phyloP scores from a whole-genome alignment of 495 filamentous ascomycete genomes.

The Trichocladium antarcticum region DNA sequence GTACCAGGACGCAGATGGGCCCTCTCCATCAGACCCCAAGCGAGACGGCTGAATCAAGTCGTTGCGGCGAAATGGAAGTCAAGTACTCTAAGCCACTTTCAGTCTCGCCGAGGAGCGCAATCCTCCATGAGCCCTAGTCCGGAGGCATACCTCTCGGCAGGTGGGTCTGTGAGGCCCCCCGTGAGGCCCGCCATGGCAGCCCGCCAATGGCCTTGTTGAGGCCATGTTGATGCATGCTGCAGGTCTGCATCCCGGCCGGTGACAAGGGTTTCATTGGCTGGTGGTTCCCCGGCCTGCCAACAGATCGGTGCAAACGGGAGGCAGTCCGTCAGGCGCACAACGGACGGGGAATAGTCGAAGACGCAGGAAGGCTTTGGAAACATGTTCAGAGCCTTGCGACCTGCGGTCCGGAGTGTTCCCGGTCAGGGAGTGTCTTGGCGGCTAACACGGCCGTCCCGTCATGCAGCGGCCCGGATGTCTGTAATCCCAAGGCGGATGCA shows the following conservation, averaged over 20 bases:
- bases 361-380: no score
- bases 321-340: no score
- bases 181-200: not conserved
- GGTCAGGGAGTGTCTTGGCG: not conserved
- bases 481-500: no score
- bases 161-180: not conserved
- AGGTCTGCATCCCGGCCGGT: not conserved
- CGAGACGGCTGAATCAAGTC: not conserved
- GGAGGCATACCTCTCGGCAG: not conserved
- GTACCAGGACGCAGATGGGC: not conserved
- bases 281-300: no score
- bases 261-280: constrained; percentile 3
- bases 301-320: no score
- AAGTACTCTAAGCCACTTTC: not conserved
- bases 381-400: no score
- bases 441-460: not conserved
- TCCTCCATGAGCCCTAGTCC: not conserved
- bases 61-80: not conserved
- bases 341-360: no score
- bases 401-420: no score
- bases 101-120: not conserved
- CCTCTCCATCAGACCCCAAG: no score
- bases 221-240: no score
- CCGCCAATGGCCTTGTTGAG: no score
- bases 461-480: not conserved